A percentile compares a stretch with the other conserved stretches of the same genome.
Conservation (phyloP, 192 early-diverging fungal species). For the Bifiguratus adelaidae region DNA sequence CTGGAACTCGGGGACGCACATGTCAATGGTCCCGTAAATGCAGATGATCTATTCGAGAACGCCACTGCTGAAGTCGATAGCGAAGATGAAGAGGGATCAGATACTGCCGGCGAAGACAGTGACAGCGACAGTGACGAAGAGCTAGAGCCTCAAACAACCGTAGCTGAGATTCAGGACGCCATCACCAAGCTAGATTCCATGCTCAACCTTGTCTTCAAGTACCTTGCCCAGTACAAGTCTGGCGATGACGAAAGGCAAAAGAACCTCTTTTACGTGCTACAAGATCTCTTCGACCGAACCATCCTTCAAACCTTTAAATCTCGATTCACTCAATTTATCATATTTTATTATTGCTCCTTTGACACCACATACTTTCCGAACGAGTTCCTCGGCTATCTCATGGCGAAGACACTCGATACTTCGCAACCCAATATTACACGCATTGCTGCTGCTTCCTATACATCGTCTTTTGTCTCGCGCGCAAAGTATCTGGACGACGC, state of each 20-base stretch:
- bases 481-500: conserved; percentile 62
- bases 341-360: conserved; percentile 72
- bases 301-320: conserved; percentile 82
- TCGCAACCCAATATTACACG: conserved; percentile 54
- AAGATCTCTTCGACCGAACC: conserved; percentile 70
- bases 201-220: conserved; percentile 53
- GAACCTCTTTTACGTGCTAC: conserved; percentile 55
- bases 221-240: conserved; percentile 19
- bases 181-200: conserved; percentile 66
- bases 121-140: conserved; percentile 16
- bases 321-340: conserved; percentile 84
- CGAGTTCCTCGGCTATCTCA: conserved; percentile 68
- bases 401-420: conserved; percentile 42
- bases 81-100: conserved; percentile 12
- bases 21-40: not conserved
- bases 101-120: not conserved
- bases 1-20: conserved; percentile 16
- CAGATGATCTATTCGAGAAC: conserved; percentile 32
- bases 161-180: conserved; percentile 36
- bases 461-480: conserved; percentile 80
- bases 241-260: conserved; percentile 28
- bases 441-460: conserved; percentile 71
- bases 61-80: conserved; percentile 25
- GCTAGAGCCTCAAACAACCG: conserved; percentile 13
- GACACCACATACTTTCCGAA: conserved; percentile 55